Base-by-base conservation (phyloP, 305 asterid species). In the Fraxinus velutina region DNA sequence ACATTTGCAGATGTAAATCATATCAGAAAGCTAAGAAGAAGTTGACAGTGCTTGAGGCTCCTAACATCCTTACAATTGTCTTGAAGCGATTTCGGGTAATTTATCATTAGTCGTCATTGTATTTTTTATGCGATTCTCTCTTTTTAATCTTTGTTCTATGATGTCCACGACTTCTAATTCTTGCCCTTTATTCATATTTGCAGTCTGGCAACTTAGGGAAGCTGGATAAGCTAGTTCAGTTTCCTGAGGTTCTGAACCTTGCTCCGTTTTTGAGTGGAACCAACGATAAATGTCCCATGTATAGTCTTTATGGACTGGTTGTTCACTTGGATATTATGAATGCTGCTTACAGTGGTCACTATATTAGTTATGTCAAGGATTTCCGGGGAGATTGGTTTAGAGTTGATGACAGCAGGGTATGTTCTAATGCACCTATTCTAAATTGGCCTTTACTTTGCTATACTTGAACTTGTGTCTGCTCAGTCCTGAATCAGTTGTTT, bases 1-100 rank as follows among this genome's bases (percentile, higher is more conserved):
- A 50, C n/a, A 36, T 88, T 70, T 74, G 79, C 88, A 91, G 94
- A 81, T 91, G 94, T 29, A 89, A 89, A 86, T 87, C 94, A 22
- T 89, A 89, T 82, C 88, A 89, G 86, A 88, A 87, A 83, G 94
- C 94, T 34, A 88, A 85, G 87, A 91, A 91, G 90, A 88, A 84
- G 81, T 76, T 91, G 86, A 84, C 88, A 0, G 84, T 91, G 19
- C 80, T 86, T 50, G 91, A 88, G 85, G 94, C 94, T 83, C 94
- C 94, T n/a, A 91, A 91, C 60, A 82, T 91, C 79, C 91, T 91
- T 39, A 88, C 92, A 24, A 74, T 91, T 75, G 92, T 88, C 68
- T 83, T 91, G 76, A 91, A 91, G 86, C 84, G 94, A 64, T 91
- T 91, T 82, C 86, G 37, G 90, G 94, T 89, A 86, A 78, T 62